Evolutionary conservation across 805 yeast genomes (phyloP), one percentile per base, ranked within the genome.

Genomic region (Ogataea ganodermae): DNA sequence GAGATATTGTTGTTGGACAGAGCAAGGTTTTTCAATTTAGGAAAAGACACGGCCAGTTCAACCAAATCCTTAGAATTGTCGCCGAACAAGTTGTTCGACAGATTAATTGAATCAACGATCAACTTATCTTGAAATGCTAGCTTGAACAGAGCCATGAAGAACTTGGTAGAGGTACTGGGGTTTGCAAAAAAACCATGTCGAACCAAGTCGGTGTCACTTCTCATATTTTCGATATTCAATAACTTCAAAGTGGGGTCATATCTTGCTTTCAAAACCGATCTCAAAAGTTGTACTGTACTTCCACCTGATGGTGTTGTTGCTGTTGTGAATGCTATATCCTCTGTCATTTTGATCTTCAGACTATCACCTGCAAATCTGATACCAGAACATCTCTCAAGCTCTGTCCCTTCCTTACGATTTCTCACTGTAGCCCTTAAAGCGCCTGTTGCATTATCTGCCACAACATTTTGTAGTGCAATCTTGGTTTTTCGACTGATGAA

Each of bases 111-210:
- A 24, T 83, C 84, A 3, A 90, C 84, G 22, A 79, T 81, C n/a
- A 63, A 27, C 3, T 57, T 56, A 26, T 67, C 67, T 44, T 79
- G 79, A 3, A 72, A 68, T 1, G 96, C 96, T 7, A 92, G 67
- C 62, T 85, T 87, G 86, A 92, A 80, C 54, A 94, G 69, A 0
- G 98, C 98, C 9, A 89, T 86, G 65, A 92, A 89, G 77, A 90
- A 84, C 66, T 92, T 94, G 12, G 91, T 76, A 4, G 82, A 69
- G 13, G 79, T 76, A 12, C 48, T 51, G 1, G 62, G 42, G 20
- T 55, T 56, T 3, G 65, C 46, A 51, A 90, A 82, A 44, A 89
- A 71, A 0, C 96, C 96, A 50, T 75, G 76, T 16, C 75, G 68
- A 10, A 66, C 69, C 33, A 92, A 71, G 9, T 68, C 72, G 24